Evolutionary conservation across 2,329 filamentous ascomycete genomes (phyloP).

Genomic region (Exophiala alcalophila): DNA sequence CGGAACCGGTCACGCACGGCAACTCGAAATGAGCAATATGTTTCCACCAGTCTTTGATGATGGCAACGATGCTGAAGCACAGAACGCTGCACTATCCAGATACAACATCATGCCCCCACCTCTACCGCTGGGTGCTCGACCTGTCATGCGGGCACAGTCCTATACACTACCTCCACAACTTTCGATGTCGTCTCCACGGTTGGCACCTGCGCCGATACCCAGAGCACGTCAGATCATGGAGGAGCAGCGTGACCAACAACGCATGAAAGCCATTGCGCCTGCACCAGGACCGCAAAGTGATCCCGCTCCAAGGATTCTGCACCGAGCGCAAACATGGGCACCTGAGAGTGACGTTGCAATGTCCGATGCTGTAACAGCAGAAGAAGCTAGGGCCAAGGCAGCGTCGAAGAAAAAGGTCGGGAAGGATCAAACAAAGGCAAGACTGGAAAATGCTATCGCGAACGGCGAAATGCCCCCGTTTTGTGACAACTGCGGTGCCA

Average conservation of each 20-base stretch:
- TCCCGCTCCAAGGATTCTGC: constrained; percentile 44
- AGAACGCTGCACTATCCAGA: constrained; percentile 10
- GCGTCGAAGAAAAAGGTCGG: constrained; percentile 62
- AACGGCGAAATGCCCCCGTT: constrained; percentile 82
- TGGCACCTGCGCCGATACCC: constrained; percentile 29
- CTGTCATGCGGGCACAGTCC: constrained; percentile 24
- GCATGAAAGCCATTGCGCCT: constrained; percentile 29
- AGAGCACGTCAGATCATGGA: constrained; percentile 29
- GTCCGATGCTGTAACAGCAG: constrained; percentile 39
- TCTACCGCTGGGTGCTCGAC: constrained; percentile 11
- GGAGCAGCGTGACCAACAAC: constrained; percentile 27
- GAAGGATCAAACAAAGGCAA: constrained; percentile 61
- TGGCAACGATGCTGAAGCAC: constrained; percentile 12
- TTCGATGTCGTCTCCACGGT: constrained; percentile 25
- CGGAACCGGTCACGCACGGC: constrained; percentile 7
- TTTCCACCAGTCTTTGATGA: constrained; percentile 27
- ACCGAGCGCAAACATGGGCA: constrained; percentile 46
- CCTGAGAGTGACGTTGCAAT: constrained; percentile 44
- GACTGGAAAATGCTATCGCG: constrained; percentile 59
- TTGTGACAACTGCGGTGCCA: constrained; percentile 89
- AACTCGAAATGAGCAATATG: background rate
- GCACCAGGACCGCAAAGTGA: constrained; percentile 51
- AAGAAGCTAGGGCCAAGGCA: constrained; percentile 45
- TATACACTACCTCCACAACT: constrained; percentile 17
- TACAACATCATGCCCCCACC: constrained; percentile 25